Evolutionary conservation across 129 eudicot species (phyloP).

Genomic region (Tagetes erecta): DNA sequence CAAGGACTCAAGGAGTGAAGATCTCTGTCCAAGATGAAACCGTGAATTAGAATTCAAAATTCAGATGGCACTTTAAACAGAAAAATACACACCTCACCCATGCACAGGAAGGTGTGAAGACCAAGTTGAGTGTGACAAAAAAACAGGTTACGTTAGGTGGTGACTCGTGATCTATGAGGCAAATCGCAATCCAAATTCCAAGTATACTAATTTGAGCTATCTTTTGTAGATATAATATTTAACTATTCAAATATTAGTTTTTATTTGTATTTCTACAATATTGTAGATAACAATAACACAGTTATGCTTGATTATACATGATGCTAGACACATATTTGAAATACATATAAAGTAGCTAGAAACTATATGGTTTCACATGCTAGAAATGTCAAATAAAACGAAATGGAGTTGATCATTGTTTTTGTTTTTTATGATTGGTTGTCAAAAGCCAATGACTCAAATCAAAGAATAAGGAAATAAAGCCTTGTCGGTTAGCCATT

Average conservation of each 20-base stretch:
- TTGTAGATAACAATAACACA: neutral
- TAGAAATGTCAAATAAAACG: neutral
- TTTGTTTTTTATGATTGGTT: no score
- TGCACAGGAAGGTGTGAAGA: neutral
- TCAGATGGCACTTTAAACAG: neutral
- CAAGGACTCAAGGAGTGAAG: constrained; percentile 4
- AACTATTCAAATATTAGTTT: no score
- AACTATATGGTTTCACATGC: neutral
- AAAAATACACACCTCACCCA: neutral
- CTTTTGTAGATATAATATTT: neutral
- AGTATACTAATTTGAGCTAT: neutral
- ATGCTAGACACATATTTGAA: no score
- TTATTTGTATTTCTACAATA: neutral
- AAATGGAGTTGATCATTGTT: no score
- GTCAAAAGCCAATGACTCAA: no score
- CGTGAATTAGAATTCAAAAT: neutral
- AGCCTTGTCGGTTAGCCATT: neutral
- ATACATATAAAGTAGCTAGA: neutral
- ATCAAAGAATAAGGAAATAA: neutral
- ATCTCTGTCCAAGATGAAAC: neutral
- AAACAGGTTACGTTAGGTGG: neutral
- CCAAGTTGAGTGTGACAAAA: neutral
- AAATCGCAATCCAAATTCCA: neutral
- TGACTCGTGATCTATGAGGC: neutral
- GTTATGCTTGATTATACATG: neutral